These are phyloP conservation scores for Alternaria viburni DNA, from an alignment of 2,329 filamentous ascomycete genomes.

Conservation along the genomic window DNA sequence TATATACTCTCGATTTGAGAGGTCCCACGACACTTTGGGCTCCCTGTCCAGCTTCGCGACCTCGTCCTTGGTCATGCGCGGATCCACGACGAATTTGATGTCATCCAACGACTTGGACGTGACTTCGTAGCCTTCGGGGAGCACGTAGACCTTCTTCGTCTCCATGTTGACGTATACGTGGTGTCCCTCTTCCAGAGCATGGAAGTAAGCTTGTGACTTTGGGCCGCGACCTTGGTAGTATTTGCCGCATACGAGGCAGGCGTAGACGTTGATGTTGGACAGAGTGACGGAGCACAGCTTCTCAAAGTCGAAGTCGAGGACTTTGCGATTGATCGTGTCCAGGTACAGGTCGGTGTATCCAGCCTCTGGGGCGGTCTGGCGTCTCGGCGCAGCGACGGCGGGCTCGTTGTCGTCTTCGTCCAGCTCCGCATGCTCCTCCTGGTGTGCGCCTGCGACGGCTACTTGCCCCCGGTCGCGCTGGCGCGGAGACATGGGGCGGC, in stretches of 20 bases:
- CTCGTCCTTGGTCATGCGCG: constrained; percentile 79
- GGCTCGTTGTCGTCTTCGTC: constrained; percentile 50
- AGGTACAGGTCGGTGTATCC: constrained; percentile 97
- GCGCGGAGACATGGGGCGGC: constrained; percentile 38
- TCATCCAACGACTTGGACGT: constrained; percentile 93
- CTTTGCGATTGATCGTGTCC: constrained; percentile 91
- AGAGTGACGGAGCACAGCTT: constrained; percentile 96
- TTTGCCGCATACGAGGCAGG: constrained; percentile 95
- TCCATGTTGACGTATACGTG: constrained; percentile 99
- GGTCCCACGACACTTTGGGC: constrained; percentile 71
- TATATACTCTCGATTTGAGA: constrained; percentile 82
- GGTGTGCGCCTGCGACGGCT: constrained; percentile 45
- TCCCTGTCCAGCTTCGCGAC: constrained; percentile 79
- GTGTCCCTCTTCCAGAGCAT: constrained; percentile 91
- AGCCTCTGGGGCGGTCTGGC: constrained; percentile 79
- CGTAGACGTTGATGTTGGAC: constrained; percentile 98
- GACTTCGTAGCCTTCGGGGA: constrained; percentile 97
- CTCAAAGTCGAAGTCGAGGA: constrained; percentile 98
- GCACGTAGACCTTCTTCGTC: constrained; percentile 85
- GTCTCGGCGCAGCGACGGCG: constrained; percentile 57
- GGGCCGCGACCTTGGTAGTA: constrained; percentile 95
- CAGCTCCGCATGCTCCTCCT: constrained; percentile 46
- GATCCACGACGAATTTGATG: constrained; percentile 97
- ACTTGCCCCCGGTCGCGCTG: constrained; percentile 32
- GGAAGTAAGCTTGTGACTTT: constrained; percentile 96